Evolutionary conservation across 176 grass and related monocot genomes (phyloP).

Genomic region (Areca catechu): DNA sequence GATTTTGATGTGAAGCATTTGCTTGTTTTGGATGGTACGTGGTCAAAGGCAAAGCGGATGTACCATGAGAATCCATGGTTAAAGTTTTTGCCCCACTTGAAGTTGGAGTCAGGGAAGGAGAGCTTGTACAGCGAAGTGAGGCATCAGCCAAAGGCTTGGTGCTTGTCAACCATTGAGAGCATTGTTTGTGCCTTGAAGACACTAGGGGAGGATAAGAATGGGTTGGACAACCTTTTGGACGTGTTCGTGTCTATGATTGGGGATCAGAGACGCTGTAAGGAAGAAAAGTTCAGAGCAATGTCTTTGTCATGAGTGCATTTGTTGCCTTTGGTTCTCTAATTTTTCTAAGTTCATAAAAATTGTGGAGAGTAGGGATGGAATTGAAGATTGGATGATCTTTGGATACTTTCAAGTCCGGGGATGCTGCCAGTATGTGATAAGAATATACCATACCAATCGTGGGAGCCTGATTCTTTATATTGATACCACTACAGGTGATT

Average conservation of each 20-base stretch:
- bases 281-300: constrained; percentile 29
- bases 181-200: constrained; percentile 68
- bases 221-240: constrained; percentile 50
- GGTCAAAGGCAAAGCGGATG: constrained; percentile 82
- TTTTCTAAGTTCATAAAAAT: background rate
- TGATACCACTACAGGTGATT: too few species aligned
- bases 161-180: constrained; percentile 90
- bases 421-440: too few species aligned
- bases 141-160: constrained; percentile 73
- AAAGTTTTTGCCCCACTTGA: constrained; percentile 69
- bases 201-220: constrained; percentile 45
- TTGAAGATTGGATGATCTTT: too few species aligned
- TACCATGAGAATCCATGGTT: constrained; percentile 98
- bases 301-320: background rate
- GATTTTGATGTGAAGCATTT: constrained; percentile 60
- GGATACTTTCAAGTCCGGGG: too few species aligned
- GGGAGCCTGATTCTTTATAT: too few species aligned
- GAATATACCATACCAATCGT: too few species aligned
- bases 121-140: constrained; percentile 81
- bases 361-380: too few species aligned
- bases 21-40: constrained; percentile 85
- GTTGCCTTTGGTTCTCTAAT: background rate
- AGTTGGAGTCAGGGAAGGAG: constrained; percentile 41
- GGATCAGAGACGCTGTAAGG: constrained; percentile 70
- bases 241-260: constrained; percentile 84